Evolutionary conservation across 78 protist genomes (phyloP), one percentile per base, ranked within the genome.

Genomic region (Neovahlkampfia damariscottae): DNA sequence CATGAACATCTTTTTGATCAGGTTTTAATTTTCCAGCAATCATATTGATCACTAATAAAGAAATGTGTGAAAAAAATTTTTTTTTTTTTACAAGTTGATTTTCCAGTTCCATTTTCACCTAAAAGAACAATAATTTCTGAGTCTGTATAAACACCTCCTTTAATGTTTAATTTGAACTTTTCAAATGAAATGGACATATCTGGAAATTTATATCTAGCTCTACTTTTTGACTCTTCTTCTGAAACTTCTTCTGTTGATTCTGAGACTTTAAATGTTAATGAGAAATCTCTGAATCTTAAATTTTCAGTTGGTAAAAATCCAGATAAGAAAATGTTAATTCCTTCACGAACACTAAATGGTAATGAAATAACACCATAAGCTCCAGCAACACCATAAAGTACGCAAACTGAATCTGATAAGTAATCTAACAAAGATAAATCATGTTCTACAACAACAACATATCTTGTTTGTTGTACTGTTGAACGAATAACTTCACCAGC

Each of bases 31-130:
- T 72, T 41, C 98, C 98, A 66, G 97, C 99, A 31, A 93, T 72
- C 95, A 96, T 88, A 35, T 86, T 86, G 89, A 98, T 96, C 89
- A 98, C n/a, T n/a, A n/a, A n/a, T n/a, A n/a, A n/a, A n/a, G n/a
- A n/a, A n/a, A n/a, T n/a, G n/a, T n/a, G n/a, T n/a, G n/a, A n/a
- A n/a, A n/a, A n/a, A n/a, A n/a, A n/a, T n/a, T n/a, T n/a, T n/a
- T n/a, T n/a, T n/a, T n/a, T n/a, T n/a, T n/a, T n/a, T n/a, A n/a
- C n/a, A 91, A 2, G 99, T 98, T 40, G 99, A 96, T 90, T 98
- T 98, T 66, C 99, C 99, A 1, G 96, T 91, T 37, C 99, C 99
- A 84, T 98, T 98, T 86, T 97, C 95, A 28, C 99, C 99, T 27
- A 98, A 88, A 86, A 98, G 74, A 34, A 96, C 99, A 40, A 95